Evolutionary conservation across 2,329 filamentous ascomycete genomes (phyloP), one percentile per base, ranked within the genome.

Genomic region (Xylogone sp.): DNA sequence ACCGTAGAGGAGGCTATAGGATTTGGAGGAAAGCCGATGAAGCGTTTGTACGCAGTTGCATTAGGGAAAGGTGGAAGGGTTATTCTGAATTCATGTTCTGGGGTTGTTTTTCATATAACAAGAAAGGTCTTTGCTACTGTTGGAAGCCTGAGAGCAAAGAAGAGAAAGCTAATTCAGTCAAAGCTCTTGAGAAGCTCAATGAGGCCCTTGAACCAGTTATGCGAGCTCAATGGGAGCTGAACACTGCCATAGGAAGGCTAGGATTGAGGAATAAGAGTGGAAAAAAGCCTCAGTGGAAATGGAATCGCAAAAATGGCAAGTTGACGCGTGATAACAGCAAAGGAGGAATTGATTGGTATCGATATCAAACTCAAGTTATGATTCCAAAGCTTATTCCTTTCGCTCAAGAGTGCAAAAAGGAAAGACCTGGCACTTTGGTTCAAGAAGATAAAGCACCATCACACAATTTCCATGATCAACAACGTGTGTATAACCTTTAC

Each of bases 71-170:
- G 12, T 55, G 46, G 56, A 58, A 58, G 43, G 52, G 52, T 1
- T 54, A 22, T 45, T 49, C 31, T 3, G 56, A n/a, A n/a, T n/a
- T n/a, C n/a, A n/a, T n/a, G n/a, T n/a, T n/a, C n/a, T n/a, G n/a
- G n/a, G n/a, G n/a, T 1, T 59, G 42, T 51, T 65, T 65, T 52
- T 60, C 46, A n/a, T 66, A 66, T 52, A 43, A 66, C 49, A 53
- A 61, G n/a, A 65, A 66, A 47, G 58, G 58, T 12, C 55, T 56
- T 45, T 65, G 34, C 50, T 34, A 66, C 60, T 56, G 60, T 9
- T 65, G 42, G 50, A 44, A 49, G 21, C 3, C 19, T n/a, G 54
- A 65, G 43, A 65, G 53, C 20, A 43, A 34, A 7, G 18, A 21
- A 24, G 43, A 61, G 45, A 62, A 60, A 42, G 51, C 49, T 34